Conservation (phyloP, 768 basidiomycete genomes). For the Psilocybe subaeruginosa region DNA sequence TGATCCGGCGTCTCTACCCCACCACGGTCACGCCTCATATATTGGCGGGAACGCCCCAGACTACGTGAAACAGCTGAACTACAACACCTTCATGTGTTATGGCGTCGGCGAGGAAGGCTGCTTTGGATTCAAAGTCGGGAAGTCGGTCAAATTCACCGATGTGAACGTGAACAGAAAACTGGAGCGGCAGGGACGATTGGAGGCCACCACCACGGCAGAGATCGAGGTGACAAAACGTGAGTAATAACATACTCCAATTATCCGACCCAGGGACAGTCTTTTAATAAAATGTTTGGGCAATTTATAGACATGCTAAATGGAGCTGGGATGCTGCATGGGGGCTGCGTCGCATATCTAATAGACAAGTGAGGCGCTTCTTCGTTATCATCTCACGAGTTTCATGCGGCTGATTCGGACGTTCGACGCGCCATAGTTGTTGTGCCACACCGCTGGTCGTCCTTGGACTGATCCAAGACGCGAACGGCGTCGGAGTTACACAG, state of each 20-base stretch:
- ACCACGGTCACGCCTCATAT: slow-evolving; percentile 55
- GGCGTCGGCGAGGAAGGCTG: slow-evolving; percentile 68
- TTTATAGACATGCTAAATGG: slow-evolving; percentile 72
- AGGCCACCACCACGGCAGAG: slow-evolving; percentile 66
- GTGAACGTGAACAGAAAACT: slow-evolving; percentile 52
- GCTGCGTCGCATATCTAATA: slow-evolving; percentile 71
- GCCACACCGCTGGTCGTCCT: slow-evolving; percentile 71
- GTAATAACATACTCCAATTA: slow-evolving; percentile 21
- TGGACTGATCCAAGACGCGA: slow-evolving; percentile 58
- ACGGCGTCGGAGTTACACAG: slow-evolving; percentile 78
- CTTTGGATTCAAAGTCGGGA: slow-evolving; percentile 66
- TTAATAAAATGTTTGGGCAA: slow-evolving; percentile 1
- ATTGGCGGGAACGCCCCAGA: slow-evolving; percentile 67
- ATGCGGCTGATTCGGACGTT: neutral
- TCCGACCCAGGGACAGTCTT: slow-evolving; percentile 1
- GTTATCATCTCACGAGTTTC: neutral
- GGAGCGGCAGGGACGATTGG: slow-evolving; percentile 53
- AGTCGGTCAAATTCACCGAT: slow-evolving; percentile 61
- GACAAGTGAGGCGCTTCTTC: slow-evolving; percentile 56
- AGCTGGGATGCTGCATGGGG: slow-evolving; percentile 78
- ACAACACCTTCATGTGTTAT: slow-evolving; percentile 70
- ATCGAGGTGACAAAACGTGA: slow-evolving; percentile 63
- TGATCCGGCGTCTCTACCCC: slow-evolving; percentile 64
- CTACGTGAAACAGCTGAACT: slow-evolving; percentile 66
- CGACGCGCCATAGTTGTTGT: slow-evolving; percentile 48